These are phyloP conservation scores for Vitis rupestris DNA, from an alignment of 164 flowering plant species.

Conservation along the genomic window DNA sequence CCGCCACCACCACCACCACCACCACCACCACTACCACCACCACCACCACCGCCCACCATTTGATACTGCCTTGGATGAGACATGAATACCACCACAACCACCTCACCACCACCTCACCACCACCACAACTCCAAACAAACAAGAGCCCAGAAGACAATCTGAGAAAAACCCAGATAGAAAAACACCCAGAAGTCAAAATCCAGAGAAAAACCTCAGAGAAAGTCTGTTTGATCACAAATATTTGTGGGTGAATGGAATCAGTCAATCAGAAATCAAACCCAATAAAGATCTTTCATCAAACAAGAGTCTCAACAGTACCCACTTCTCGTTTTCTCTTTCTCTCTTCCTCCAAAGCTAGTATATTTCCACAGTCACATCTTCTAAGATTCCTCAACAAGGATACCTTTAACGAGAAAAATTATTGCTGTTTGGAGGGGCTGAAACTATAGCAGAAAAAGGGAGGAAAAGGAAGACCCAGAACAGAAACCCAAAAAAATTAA, in stretches of 20 bases:
- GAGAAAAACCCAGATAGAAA: neutral
- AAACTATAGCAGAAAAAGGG: neutral
- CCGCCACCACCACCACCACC: too few relatives aligned
- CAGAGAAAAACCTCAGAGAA: neutral
- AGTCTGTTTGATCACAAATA: neutral
- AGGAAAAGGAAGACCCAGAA: neutral
- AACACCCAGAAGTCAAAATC: constrained; percentile 6
- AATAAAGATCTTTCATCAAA: neutral
- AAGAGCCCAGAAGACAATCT: neutral
- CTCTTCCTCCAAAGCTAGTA: neutral
- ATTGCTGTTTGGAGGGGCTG: neutral
- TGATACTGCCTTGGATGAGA: constrained; percentile 16
- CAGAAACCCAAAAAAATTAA: neutral
- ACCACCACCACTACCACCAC: too few relatives aligned
- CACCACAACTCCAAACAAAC: neutral
- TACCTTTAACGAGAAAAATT: constrained; percentile 16
- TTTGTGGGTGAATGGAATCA: neutral
- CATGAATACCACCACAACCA: neutral
- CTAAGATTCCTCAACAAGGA: constrained; percentile 22
- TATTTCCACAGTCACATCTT: constrained; percentile 5
- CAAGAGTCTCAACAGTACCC: neutral
- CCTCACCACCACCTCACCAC: too few relatives aligned
- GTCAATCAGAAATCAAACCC: neutral
- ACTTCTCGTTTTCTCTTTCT: neutral
- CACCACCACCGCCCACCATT: neutral